Evolutionary conservation across 2,329 filamentous ascomycete genomes (phyloP), one percentile per base, ranked within the genome.

Genomic region (Akanthomyces uredinophilus): DNA sequence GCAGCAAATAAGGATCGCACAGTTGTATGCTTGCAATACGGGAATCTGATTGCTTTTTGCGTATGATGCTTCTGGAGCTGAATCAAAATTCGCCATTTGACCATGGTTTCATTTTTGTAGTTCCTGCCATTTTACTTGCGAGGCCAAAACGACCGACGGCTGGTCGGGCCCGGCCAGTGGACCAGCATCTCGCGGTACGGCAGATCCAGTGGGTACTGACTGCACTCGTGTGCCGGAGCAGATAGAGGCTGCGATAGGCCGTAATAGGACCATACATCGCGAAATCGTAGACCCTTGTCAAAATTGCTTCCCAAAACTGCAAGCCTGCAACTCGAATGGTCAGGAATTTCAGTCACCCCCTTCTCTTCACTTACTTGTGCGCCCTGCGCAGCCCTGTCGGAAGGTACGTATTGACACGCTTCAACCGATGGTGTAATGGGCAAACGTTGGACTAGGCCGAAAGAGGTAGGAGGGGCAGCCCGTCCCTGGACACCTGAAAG

Each of bases 381-480:
- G 20, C 7, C 8, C 44, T 32, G 20, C 55, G 27, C 44, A 47
- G 55, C 55, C 55, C 20, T 50, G 29, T 16, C 32, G 2, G 41
- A 16, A 4, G 4, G 27, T 29, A 29, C 27, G n/a, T 29, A 29
- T 5, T 4, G 4, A 39, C 22, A 27, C n/a, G 14, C 1, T 41
- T 22, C 20, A 29, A 8, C 4, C 41, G 18, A 44, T 56, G 47
- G 53, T 54, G 41, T 39, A 4, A 49, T 49, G 29, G 55, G 13
- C 37, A 39, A 2, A 29, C 22, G 22, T 16, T 41, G 35, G 14
- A 51, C 60, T 57, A 75, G 65, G 32, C 72, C 65, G 2, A 20
- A 69, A 57, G 6, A 11, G 63, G 73, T 67, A 74, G 67, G 73
- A 73, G 72, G 73, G 72, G 72, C 66, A 70, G n/a, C 41, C 37